Evolutionary conservation across 768 basidiomycete species (phyloP).

Genomic region (Tylopilus plumbeoviolaceoides): DNA sequence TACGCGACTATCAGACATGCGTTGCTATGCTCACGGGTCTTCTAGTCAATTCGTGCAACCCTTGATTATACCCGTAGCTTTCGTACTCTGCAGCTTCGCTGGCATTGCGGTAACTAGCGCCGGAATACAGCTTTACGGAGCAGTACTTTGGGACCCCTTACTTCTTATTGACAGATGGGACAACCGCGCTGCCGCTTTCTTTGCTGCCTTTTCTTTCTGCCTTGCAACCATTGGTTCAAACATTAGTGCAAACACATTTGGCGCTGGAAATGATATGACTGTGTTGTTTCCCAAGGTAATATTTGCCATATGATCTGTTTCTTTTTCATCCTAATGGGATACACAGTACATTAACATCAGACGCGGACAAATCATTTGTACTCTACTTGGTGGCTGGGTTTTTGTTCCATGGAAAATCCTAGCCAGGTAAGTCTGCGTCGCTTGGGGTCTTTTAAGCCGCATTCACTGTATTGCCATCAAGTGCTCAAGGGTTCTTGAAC

Average conservation of each 20-base stretch:
- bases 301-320: background rate
- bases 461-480: background rate
- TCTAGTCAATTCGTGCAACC: conserved; percentile 69
- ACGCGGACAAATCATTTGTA: conserved; percentile 27
- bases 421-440: conserved; percentile 29
- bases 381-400: conserved; percentile 62
- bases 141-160: conserved; percentile 68
- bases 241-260: conserved; percentile 73
- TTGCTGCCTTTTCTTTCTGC: conserved; percentile 67
- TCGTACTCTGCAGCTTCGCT: conserved; percentile 72
- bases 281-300: conserved; percentile 58
- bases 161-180: conserved; percentile 74
- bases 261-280: conserved; percentile 82
- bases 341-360: conserved; percentile 28
- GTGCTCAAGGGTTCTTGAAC: conserved; percentile 63
- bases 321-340: conserved; percentile 1
- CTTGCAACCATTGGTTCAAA: conserved; percentile 70
- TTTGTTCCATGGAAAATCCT: conserved; percentile 85
- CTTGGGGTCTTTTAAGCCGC: background rate
- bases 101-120: conserved; percentile 81
- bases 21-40: background rate
- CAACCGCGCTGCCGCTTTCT: conserved; percentile 83
- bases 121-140: conserved; percentile 66
- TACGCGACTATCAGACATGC: conserved; percentile 28
- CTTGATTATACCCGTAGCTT: conserved; percentile 72